A percentile compares a stretch with the other conserved stretches of the same genome.
Conservation (phyloP, 768 basidiomycete species). For the Auricularia sp. region DNA sequence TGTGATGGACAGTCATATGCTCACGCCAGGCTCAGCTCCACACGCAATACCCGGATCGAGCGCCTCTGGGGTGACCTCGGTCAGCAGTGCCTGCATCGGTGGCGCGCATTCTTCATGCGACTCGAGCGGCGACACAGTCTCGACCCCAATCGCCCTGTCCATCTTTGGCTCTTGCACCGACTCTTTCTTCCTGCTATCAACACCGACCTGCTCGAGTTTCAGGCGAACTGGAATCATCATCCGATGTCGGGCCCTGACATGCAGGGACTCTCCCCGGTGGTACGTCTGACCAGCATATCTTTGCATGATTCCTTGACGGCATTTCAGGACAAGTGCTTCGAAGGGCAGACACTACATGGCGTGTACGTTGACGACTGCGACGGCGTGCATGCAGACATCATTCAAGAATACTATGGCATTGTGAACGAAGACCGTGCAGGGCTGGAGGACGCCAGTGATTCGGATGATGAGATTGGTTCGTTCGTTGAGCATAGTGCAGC, state of each 20-base stretch:
- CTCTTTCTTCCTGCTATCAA: conserved; percentile 32
- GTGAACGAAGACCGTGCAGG: too few species aligned
- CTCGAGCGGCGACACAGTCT: conserved; percentile 29
- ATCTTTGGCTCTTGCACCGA: conserved; percentile 36
- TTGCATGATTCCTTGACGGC: background rate
- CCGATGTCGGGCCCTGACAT: conserved; percentile 18
- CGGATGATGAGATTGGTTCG: too few species aligned
- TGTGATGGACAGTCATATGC: background rate
- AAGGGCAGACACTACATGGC: conserved; percentile 5
- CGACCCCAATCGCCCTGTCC: conserved; percentile 19
- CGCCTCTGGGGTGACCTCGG: conserved; percentile 36
- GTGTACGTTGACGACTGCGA: conserved; percentile 10
- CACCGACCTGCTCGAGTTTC: conserved; percentile 26
- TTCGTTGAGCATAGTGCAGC: too few species aligned
- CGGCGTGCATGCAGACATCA: conserved; percentile 6
- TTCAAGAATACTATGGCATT: conserved; percentile 6
- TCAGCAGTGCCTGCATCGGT: conserved; percentile 26
- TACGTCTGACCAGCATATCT: conserved; percentile 2
- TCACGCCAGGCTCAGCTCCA: conserved; percentile 19
- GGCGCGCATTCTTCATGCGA: conserved; percentile 33
- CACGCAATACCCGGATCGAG: conserved; percentile 35
- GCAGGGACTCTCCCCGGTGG: conserved; percentile 16
- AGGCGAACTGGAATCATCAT: conserved; percentile 31
- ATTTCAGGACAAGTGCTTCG: conserved; percentile 10
- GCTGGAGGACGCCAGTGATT: too few species aligned